These are phyloP conservation scores for Solanum pinnatisectum DNA, from an alignment of 257 asterid species.

Conservation along the genomic window DNA sequence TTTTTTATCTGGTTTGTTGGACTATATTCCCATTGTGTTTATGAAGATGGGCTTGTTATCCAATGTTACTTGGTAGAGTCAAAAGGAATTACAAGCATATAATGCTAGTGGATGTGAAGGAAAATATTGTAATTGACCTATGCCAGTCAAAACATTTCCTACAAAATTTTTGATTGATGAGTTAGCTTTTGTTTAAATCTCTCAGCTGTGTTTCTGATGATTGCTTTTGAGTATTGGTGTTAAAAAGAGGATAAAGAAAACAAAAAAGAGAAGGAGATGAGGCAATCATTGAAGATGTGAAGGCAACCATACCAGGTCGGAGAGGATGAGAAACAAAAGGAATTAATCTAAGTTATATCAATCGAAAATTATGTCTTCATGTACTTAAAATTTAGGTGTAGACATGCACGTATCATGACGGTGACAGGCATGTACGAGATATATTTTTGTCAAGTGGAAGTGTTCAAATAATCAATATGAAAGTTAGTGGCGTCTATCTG, in stretches of 20 bases:
- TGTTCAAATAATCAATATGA: neutral
- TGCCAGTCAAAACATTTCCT: neutral
- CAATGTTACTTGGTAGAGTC: neutral
- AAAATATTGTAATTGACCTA: neutral
- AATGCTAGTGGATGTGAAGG: neutral
- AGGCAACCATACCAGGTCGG: neutral
- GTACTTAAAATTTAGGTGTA: neutral
- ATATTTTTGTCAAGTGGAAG: neutral
- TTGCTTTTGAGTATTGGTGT: neutral
- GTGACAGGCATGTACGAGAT: neutral
- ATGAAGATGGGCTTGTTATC: neutral
- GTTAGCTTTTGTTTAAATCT: neutral
- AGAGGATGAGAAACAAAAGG: neutral
- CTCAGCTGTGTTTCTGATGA: neutral
- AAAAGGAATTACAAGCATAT: neutral
- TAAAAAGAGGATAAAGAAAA: neutral
- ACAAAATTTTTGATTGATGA: neutral
- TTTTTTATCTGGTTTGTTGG: neutral
- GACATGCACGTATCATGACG: neutral
- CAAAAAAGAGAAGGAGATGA: neutral
- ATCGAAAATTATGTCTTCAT: neutral
- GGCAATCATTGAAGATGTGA: neutral
- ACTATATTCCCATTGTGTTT: neutral
- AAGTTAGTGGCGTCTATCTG: neutral
- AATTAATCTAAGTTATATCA: neutral